phyloP scores from a whole-genome alignment of 2,329 filamentous ascomycete genomes.

The Talaromyces sp. region DNA sequence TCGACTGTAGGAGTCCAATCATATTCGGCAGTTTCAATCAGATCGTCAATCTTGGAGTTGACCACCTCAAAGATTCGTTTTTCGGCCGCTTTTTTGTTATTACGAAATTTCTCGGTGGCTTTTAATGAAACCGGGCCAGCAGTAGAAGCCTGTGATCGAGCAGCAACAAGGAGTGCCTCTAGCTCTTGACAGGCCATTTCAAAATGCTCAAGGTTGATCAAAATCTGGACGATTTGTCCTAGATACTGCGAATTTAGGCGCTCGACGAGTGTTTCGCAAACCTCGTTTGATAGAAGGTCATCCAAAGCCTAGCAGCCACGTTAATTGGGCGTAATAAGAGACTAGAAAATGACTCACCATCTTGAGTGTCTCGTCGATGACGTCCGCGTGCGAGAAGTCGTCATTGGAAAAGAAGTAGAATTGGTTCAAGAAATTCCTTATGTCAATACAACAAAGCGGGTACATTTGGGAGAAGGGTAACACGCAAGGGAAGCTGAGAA shows the following conservation, averaged over 20 bases:
- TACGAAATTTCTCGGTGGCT: conserved; percentile 81
- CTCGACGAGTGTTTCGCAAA: conserved; percentile 86
- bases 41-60: conserved; percentile 96
- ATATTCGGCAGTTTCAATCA: conserved; percentile 96
- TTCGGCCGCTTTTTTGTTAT: conserved; percentile 91
- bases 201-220: conserved; percentile 97
- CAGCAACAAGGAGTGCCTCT: conserved; percentile 78
- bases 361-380: conserved; percentile 87
- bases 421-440: conserved; percentile 94
- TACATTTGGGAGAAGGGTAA: conserved; percentile 99
- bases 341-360: conserved; percentile 52
- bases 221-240: conserved; percentile 95
- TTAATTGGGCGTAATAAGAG: background rate
- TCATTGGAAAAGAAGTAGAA: conserved; percentile 98
- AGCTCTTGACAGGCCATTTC: conserved; percentile 88
- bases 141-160: conserved; percentile 73
- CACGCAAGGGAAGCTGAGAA: conserved; percentile 80
- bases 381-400: conserved; percentile 83
- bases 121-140: conserved; percentile 74
- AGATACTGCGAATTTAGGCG: conserved; percentile 87
- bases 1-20: conserved; percentile 70
- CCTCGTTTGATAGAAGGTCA: conserved; percentile 85
- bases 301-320: conserved; percentile 67
- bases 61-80: conserved; percentile 98
- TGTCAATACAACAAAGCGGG: conserved; percentile 95